Evolutionary conservation across 1,139 yeast genomes (phyloP), one percentile per base, ranked within the genome.

Genomic region (Suhomyces panamericanus): DNA sequence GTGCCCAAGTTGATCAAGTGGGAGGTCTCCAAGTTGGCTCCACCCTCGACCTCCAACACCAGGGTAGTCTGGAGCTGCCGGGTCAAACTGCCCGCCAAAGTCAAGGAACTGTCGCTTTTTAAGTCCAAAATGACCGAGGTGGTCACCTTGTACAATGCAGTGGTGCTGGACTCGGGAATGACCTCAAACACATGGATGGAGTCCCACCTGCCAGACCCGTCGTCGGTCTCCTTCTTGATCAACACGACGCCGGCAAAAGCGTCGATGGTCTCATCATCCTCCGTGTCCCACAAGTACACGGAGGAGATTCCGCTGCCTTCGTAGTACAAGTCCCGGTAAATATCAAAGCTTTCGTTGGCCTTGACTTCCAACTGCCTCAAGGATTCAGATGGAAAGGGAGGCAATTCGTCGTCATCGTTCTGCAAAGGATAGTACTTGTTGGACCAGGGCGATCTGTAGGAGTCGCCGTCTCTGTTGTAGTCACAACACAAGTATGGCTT

Each of bases 401-500:
- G 83, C 27, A 82, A 81, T 35, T 68, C 71, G 35, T 73, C 77
- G 30, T 78, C 85, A 12, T 71, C 67, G n/a, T 68, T 59, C 16
- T 80, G 62, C 8, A 58, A 56, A 0, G 96, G 96, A 52, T 77
- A 82, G 65, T 87, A 93, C 52, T 78, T 75, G 60, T 89, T 89
- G 27, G 90, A 78, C 91, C 95, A 91, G 3, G 99, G 99, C 0
- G 96, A 87, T 55, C 98, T 77, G 67, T 79, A 87, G 28, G 93
- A 84, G 64, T 93, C 98, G 6, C 96, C 93, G 59, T 93, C 99
- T 53, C 99, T 77, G 65, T 93, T 93, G 64, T 91, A 93, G 63
- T 93, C 99, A 67, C 99, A 93, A 44, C 93, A 81, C 51, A 93
- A 74, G 63, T 75, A 93, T 49, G 79, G 78, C 63, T 85, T 86